phyloP scores from a whole-genome alignment of 306 rosid genomes.

The Pyrus bretschneideri region DNA sequence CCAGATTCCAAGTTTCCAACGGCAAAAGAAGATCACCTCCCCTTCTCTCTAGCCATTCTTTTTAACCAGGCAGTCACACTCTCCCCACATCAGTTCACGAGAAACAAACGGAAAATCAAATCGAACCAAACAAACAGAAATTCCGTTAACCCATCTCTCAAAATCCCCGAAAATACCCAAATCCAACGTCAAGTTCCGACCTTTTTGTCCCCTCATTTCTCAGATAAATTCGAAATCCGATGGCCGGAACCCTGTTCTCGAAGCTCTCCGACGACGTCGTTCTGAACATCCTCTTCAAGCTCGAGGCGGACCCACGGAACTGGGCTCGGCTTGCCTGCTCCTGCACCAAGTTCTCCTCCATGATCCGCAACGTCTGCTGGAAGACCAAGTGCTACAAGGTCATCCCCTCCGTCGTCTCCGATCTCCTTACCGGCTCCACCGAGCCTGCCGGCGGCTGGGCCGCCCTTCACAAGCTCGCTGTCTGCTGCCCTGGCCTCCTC shows the following conservation, averaged over 20 bases:
- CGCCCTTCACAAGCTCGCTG: slow-evolving; percentile 63
- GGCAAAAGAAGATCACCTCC: too few species aligned
- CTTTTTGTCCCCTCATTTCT: not conserved
- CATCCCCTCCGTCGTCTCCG: slow-evolving; percentile 51
- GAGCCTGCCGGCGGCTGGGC: slow-evolving; percentile 44
- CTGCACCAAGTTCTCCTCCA: slow-evolving; percentile 53
- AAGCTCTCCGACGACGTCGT: slow-evolving; percentile 59
- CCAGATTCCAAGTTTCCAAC: too few species aligned
- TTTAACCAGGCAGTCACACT: not conserved
- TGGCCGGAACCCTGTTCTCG: slow-evolving; percentile 34
- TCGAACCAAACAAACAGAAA: not conserved
- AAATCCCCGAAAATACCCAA: not conserved
- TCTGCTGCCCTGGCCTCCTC: slow-evolving; percentile 82
- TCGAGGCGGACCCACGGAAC: slow-evolving; percentile 76
- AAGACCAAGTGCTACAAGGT: slow-evolving; percentile 35
- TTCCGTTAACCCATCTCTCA: not conserved
- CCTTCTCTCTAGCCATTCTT: not conserved
- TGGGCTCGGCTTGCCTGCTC: slow-evolving; percentile 86
- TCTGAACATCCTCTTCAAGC: slow-evolving; percentile 52
- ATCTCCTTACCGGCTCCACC: slow-evolving; percentile 31
- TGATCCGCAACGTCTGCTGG: slow-evolving; percentile 58
- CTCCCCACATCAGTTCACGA: not conserved
- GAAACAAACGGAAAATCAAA: not conserved
- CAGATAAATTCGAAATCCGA: not conserved
- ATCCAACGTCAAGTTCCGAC: not conserved